Evolutionary conservation across 495 filamentous ascomycete species (phyloP), one percentile per base, ranked within the genome.

Genomic region (Halenospora varia): DNA sequence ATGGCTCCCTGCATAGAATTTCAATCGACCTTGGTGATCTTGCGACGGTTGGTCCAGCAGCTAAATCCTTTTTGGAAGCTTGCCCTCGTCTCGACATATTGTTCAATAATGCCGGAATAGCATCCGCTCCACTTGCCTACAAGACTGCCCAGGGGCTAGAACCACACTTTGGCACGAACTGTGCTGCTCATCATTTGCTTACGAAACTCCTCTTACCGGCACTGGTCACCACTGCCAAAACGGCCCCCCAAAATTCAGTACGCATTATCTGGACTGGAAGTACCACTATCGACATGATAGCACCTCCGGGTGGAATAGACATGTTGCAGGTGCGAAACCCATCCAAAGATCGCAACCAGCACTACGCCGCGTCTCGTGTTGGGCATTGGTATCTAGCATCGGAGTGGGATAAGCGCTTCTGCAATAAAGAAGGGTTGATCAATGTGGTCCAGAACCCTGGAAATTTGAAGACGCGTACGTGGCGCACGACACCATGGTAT

Each of bases 241-340:
- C 26, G 45, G 57, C 17, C 9, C 46, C 56, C 0, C 46, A 18
- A 11, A 48, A 48, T 24, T 9, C 46, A 9, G 73, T 77, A 9
- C 63, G 75, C 9, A 67, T 78, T 15, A 57, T 57, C 18, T 78
- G 75, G 75, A 61, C 70, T 19, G 64, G 52, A 6, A 67, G 64
- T 18, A 19, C 18, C 9, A 9, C 18, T 9, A 19, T 24, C 46
- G 46, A 48, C 9, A 48, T 48, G 46, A 19, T 48, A n/a, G 35
- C 35, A 9, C 35, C 35, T 40, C 35, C n/a, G 35, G 35, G 35
- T 9, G 35, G 35, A 9, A n/a, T 40, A n/a, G 9, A n/a, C 9
- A 40, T 40, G 9, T 9, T 9, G n/a, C 35, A 40, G n/a, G 9
- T 40, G n/a, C 9, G 35, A 9, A 40, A 40, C 35, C 35, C 35